Base-by-base conservation (phyloP, 768 basidiomycete species). In the Mycena latifolia region DNA sequence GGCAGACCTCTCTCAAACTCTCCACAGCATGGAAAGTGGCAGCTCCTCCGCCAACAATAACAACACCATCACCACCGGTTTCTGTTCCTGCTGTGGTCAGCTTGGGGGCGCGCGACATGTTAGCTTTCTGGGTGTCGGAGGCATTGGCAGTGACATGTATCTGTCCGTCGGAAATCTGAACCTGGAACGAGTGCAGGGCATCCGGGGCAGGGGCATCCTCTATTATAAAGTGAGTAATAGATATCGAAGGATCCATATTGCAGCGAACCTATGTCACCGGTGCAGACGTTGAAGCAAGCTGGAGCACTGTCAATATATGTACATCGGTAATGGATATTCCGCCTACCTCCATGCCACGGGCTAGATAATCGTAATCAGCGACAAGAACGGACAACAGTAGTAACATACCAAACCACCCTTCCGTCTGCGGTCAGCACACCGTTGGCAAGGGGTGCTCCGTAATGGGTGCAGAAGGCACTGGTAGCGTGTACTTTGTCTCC, bases 281-380 rank as follows among this genome's bases (percentile, higher is more conserved):
- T 92, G 78, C 89, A 90, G 54, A 93, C 85, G 71, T 92, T 93
- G 84, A 95, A 97, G 78, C 95, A 96, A 33, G 94, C 94, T 93
- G 27, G 56, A 48, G 52, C 35, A 39, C 31, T n/a, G 59, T 60
- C 54, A 41, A 59, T 61, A 24, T 15, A 24, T 25, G 31, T 24
- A 7, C 28, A 53, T 29, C 5, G 10, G 47, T 35, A 14, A 14
- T 53, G 2, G 11, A 41, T 12, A 28, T 15, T 47, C 18, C 17
- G 27, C 60, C 15, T 72, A 92, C 92, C 92, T 83, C 93, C 94
- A 73, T 95, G 94, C 94, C 93, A 95, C 14, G 93, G 92, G 72
- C 92, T 92, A 63, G 27, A 29, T 37, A 47, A 57, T 22, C 17
- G 46, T 39, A 18, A 37, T 65, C 22, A 61, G 15, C 29, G 27